phyloP scores from a whole-genome alignment of 2,329 filamentous ascomycete species.

The Waltergamsia citrina region DNA sequence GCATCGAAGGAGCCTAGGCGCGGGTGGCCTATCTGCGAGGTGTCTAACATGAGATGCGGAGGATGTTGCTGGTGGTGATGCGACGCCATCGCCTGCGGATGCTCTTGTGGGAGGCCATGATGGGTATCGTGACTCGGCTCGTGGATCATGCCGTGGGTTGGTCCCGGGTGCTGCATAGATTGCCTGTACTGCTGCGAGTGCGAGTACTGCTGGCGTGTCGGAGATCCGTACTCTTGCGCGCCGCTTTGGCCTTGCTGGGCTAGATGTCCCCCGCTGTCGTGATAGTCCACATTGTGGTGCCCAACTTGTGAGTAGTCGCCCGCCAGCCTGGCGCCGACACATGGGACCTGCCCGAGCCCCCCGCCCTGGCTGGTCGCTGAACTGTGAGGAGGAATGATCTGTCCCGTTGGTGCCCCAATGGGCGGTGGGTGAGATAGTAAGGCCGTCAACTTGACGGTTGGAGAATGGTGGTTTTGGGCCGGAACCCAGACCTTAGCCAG shows the following conservation, averaged over 20 bases:
- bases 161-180: conserved; percentile 4
- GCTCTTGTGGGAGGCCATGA: conserved; percentile 4
- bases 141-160: not conserved
- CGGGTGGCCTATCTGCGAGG: conserved; percentile 40
- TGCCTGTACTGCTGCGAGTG: conserved; percentile 24
- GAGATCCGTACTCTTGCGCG: conserved; percentile 48
- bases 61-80: conserved; percentile 24
- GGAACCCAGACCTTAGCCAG: not conserved
- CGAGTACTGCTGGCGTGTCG: conserved; percentile 8
- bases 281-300: conserved; percentile 68
- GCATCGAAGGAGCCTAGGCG: conserved; percentile 44
- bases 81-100: conserved; percentile 3
- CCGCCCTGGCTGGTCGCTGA: conserved; percentile 65
- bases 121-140: conserved; percentile 1
- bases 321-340: conserved; percentile 62
- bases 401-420: not conserved
- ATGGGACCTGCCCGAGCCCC: conserved; percentile 71
- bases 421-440: not conserved
- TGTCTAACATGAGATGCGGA: conserved; percentile 39
- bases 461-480: too few species aligned
- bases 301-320: conserved; percentile 59
- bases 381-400: conserved; percentile 51
- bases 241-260: conserved; percentile 44
- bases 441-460: too few species aligned
- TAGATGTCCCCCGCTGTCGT: conserved; percentile 57